phyloP scores from a whole-genome alignment of 1,139 yeast genomes.

The Hyphopichia fennica region DNA sequence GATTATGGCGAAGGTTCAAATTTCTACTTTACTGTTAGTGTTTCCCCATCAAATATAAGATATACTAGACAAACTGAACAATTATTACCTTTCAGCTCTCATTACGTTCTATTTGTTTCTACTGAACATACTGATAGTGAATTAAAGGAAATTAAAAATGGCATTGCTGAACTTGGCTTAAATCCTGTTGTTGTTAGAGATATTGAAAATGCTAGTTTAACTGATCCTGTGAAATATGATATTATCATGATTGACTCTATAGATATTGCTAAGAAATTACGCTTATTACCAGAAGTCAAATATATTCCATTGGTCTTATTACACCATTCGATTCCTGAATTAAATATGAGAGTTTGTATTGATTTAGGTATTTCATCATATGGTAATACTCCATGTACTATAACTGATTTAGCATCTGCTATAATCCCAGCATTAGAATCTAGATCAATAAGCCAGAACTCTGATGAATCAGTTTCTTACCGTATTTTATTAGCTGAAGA shows the following conservation, averaged over 20 bases:
- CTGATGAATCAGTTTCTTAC: conserved; percentile 76
- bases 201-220: conserved; percentile 48
- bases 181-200: conserved; percentile 51
- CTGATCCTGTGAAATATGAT: conserved; percentile 66
- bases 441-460: conserved; percentile 74
- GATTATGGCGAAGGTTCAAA: conserved; percentile 81
- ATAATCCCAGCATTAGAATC: conserved; percentile 82
- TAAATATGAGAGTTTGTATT: conserved; percentile 77
- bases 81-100: conserved; percentile 70
- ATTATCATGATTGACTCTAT: conserved; percentile 80
- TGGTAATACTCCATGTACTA: conserved; percentile 85
- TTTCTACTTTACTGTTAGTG: conserved; percentile 76
- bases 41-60: conserved; percentile 68
- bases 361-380: conserved; percentile 86
- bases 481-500: conserved; percentile 82
- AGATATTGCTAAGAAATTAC: conserved; percentile 67
- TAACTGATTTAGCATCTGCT: conserved; percentile 78
- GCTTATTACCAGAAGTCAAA: conserved; percentile 71
- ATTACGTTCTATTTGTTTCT: conserved; percentile 67
- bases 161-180: conserved; percentile 45
- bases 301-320: conserved; percentile 78
- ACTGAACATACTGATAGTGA: conserved; percentile 59
- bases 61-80: conserved; percentile 67
- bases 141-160: conserved; percentile 43
- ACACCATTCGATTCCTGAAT: conserved; percentile 75